phyloP scores from a whole-genome alignment of 2,329 filamentous ascomycete genomes.

The Coniochaeta ligniaria region DNA sequence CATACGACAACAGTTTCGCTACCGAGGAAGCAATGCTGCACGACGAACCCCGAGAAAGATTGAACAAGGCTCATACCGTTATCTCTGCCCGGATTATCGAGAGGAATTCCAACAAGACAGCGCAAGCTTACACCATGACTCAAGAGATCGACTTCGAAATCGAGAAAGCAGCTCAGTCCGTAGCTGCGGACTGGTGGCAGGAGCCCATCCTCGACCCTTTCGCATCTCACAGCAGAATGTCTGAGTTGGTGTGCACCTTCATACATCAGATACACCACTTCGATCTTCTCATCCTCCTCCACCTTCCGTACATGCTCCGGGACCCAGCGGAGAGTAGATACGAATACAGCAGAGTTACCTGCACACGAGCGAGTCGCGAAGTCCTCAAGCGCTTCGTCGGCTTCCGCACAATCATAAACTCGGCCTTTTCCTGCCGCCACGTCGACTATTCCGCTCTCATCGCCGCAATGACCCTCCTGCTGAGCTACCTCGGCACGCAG shows the following conservation, averaged over 20 bases:
- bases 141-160: constrained; percentile 40
- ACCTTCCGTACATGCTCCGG: constrained; percentile 47
- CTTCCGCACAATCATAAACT: constrained; percentile 33
- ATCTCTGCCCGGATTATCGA: constrained; percentile 38
- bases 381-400: constrained; percentile 39
- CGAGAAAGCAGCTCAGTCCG: constrained; percentile 29
- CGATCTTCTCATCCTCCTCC: constrained; percentile 42
- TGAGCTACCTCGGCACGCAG: constrained; percentile 37
- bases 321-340: constrained; percentile 28
- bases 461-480: constrained; percentile 40
- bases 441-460: constrained; percentile 46
- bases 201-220: constrained; percentile 19
- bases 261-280: constrained; percentile 44
- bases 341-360: constrained; percentile 40
- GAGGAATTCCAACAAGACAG: constrained; percentile 29
- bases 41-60: constrained; percentile 30
- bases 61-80: constrained; percentile 36
- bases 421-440: constrained; percentile 35
- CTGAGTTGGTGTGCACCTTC: constrained; percentile 20
- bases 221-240: constrained; percentile 4
- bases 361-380: constrained; percentile 42
- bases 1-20: constrained; percentile 30
- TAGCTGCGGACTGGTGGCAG: constrained; percentile 43
- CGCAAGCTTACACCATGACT: constrained; percentile 30
- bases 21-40: constrained; percentile 16